Evolutionary conservation across 2,329 filamentous ascomycete genomes (phyloP), one percentile per base, ranked within the genome.

Genomic region (Hirsutella thompsonii): DNA sequence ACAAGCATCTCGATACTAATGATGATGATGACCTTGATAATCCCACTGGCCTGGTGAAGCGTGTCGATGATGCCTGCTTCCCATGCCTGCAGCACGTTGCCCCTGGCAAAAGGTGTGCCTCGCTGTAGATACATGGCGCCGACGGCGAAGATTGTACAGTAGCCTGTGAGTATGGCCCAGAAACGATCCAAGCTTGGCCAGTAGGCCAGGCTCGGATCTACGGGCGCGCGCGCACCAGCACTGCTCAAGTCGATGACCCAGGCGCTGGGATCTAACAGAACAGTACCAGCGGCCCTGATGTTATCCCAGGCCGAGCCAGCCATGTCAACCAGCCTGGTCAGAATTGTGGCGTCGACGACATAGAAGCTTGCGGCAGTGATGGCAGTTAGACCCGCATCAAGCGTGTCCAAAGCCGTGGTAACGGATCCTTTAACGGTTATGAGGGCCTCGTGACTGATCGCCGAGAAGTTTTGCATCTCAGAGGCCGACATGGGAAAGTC

Each of bases 1-100:
- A 89, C 79, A 29, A 98, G 79, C 92, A 98, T 98, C 64, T 98
- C 92, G 52, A 98, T 98, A 48, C 89, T 92, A 49, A 98, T 98
- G 53, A 98, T 96, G 45, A 96, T 67, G 39, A 98, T 94, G 19
- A 98, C 92, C 60, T 98, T 98, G 70, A 95, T 79, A 9, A 98
- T 90, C 13, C 93, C 92, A 34, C 92, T 93, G 37, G 92, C 92
- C 68, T 98, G 93, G 47, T 88, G 81, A 19, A 98, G 70, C 2
- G 81, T 72, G 47, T 96, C 90, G 20, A 90, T 81, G 34, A 95
- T 61, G 8, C 80, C 74, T 20, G 81, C 83, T 58, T 96, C 89
- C 70, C 73, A 76, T 26, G 76, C 74, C 44, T 76, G 73, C 39
- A 72, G 67, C 1, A 72, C 61, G 42, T 67, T 67, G 3, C 68